A percentile compares a stretch with the other conserved stretches of the same genome.
These are phyloP conservation scores for Microdochium bolleyi DNA, from an alignment of 2,329 filamentous ascomycete genomes.

Conservation along the genomic window DNA sequence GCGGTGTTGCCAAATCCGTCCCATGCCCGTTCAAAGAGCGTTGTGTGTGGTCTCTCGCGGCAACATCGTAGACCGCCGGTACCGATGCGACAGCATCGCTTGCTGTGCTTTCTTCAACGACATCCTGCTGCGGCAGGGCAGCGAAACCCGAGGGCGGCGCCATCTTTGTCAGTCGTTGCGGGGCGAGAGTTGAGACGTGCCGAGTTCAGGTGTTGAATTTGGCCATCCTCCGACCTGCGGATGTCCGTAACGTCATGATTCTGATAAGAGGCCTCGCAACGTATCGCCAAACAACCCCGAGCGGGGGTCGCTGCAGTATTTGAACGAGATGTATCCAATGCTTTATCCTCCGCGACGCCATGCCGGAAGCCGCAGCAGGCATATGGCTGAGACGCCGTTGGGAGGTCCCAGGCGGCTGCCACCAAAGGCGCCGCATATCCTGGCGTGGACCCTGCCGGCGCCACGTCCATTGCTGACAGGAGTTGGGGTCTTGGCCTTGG, in stretches of 20 bases:
- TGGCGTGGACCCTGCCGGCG: neutral
- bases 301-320: too few species aligned
- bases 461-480: neutral
- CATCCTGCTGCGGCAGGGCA: neutral
- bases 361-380: too few species aligned
- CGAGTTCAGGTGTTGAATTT: too few species aligned
- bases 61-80: neutral
- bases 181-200: too few species aligned
- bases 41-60: neutral
- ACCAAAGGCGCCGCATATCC: too few species aligned
- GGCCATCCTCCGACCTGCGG: neutral
- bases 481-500: neutral
- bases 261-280: neutral
- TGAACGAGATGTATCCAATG: too few species aligned
- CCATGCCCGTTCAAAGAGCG: neutral
- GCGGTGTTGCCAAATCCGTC: too few species aligned
- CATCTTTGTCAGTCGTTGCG: neutral
- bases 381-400: too few species aligned
- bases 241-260: neutral
- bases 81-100: neutral
- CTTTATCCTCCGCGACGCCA: too few species aligned
- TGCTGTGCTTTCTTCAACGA: neutral
- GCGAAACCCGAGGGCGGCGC: neutral
- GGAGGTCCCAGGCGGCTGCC: too few species aligned
- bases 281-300: too few species aligned